phyloP scores from a whole-genome alignment of 2,329 filamentous ascomycete genomes.

The Colletotrichum sp. region DNA sequence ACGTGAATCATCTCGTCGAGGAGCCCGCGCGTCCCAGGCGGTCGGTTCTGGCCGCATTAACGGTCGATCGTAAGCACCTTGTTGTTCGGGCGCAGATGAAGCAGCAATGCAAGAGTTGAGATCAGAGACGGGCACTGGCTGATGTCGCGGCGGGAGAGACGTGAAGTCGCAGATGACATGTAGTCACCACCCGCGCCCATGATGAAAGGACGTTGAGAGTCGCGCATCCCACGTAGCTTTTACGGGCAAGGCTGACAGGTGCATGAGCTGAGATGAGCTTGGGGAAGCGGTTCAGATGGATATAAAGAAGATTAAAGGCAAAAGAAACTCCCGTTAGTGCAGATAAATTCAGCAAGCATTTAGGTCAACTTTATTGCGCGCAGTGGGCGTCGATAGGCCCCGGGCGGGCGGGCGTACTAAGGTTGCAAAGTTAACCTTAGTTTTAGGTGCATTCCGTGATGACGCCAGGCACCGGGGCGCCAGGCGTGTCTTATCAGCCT shows the following conservation, averaged over 20 bases:
- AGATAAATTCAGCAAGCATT: not conserved
- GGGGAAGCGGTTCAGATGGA: constrained; percentile 9
- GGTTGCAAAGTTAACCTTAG: constrained; percentile 7
- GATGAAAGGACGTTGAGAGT: not conserved
- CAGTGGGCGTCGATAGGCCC: not conserved
- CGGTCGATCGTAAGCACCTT: not conserved
- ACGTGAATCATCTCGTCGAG: not conserved
- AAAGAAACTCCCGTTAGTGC: not conserved
- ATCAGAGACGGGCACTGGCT: not conserved
- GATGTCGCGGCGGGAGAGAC: not conserved
- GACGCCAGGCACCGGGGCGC: not conserved
- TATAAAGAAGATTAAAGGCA: not conserved
- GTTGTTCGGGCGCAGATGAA: not conserved
- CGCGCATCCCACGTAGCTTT: not conserved
- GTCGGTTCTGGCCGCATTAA: not conserved
- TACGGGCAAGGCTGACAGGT: constrained; percentile 5
- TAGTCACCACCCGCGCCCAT: not conserved
- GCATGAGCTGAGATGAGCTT: not conserved
- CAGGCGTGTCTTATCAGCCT: not conserved
- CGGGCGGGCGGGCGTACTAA: not conserved
- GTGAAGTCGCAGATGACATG: not conserved
- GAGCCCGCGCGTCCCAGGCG: not conserved
- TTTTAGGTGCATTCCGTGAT: not conserved
- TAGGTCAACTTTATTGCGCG: not conserved
- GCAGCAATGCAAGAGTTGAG: not conserved